phyloP scores from a whole-genome alignment of 768 basidiomycete genomes.

The Naganishia vaughanmartiniae region DNA sequence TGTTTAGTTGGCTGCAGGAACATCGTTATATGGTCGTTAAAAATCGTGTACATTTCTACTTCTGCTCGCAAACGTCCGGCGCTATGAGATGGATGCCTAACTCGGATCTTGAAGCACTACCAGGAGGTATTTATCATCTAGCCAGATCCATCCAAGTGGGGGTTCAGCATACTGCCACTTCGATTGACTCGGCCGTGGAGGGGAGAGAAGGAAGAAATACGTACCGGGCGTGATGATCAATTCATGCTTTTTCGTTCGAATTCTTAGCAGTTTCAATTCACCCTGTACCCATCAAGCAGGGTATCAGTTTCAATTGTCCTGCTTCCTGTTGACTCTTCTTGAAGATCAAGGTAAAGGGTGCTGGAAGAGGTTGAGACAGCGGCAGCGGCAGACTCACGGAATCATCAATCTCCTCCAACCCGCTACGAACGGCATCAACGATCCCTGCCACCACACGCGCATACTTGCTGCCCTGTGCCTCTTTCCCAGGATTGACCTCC shows the following conservation, averaged over 20 bases:
- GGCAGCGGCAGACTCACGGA: conserved; percentile 54
- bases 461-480: conserved; percentile 47
- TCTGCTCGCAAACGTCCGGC: no score
- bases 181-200: conserved; percentile 52
- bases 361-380: no score
- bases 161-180: conserved; percentile 54
- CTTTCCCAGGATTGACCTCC: not conserved
- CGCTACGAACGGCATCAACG: conserved; percentile 72
- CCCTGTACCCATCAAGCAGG: conserved; percentile 67
- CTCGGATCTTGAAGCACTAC: conserved; percentile 56
- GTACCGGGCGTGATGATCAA: conserved; percentile 89
- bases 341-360: no score
- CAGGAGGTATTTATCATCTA: conserved; percentile 75
- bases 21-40: not conserved
- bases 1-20: not conserved
- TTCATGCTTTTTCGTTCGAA: conserved; percentile 86
- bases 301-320: no score
- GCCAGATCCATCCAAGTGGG: not conserved
- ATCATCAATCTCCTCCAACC: conserved; percentile 71
- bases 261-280: conserved; percentile 80
- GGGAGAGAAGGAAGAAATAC: conserved; percentile 41
- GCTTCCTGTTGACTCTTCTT: no score
- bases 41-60: not conserved
- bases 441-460: conserved; percentile 56
- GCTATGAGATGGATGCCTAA: conserved; percentile 5